Evolutionary conservation across 257 asterid genomes (phyloP).

Genomic region (Solanum peruvianum): DNA sequence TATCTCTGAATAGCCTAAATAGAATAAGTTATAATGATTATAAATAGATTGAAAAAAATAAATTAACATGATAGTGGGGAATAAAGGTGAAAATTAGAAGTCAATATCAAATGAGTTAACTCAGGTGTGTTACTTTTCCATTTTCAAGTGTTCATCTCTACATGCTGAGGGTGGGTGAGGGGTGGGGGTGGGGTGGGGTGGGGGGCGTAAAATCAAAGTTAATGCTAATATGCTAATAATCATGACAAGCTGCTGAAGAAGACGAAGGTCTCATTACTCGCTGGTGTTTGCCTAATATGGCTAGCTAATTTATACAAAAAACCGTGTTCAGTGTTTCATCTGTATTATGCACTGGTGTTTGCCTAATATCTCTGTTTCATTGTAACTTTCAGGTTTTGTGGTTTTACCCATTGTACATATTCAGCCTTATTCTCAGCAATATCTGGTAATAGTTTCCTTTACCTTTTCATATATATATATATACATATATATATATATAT

Average conservation of each 20-base stretch:
- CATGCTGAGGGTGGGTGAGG: not conserved
- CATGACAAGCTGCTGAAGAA: not conserved
- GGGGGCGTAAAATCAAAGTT: not conserved
- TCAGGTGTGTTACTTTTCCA: not conserved
- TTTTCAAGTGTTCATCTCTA: not conserved
- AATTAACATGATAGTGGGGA: not conserved
- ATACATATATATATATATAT: not conserved
- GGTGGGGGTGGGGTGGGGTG: not conserved
- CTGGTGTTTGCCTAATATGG: not conserved
- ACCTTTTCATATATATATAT: not conserved
- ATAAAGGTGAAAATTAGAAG: not conserved
- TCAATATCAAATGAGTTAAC: not conserved
- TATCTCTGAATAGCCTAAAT: not conserved
- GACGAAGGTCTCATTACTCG: not conserved
- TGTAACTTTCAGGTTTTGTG: conserved; percentile 58
- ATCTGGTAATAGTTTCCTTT: conserved; percentile 51
- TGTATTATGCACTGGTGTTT: not conserved
- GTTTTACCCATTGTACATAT: conserved; percentile 94
- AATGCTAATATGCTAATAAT: not conserved
- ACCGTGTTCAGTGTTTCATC: not conserved
- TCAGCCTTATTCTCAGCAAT: conserved; percentile 78
- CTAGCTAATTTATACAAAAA: not conserved
- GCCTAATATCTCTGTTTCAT: conserved; percentile 7
- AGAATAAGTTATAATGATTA: not conserved
- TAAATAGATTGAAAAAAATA: not conserved